Evolutionary conservation across 257 asterid genomes (phyloP).

Genomic region (Phtheirospermum japonicum): DNA sequence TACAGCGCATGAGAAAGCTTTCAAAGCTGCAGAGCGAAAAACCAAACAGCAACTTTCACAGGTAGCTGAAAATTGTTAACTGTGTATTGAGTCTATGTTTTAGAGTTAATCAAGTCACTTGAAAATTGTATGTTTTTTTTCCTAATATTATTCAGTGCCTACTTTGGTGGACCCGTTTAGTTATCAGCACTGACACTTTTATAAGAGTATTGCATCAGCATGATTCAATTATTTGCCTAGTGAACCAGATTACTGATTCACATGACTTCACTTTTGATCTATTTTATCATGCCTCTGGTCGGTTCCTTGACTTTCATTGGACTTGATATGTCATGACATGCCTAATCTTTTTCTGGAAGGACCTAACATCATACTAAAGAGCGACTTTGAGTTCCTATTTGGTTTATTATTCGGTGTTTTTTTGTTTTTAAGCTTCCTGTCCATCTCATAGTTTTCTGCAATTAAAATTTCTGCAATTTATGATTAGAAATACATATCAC

Average conservation of each 20-base stretch:
- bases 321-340: slow-evolving; percentile 6
- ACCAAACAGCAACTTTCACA: slow-evolving; percentile 86
- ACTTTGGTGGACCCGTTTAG: slow-evolving; percentile 11
- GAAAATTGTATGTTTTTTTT: slow-evolving; percentile 11
- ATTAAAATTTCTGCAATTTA: no score
- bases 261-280: slow-evolving; percentile 5
- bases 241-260: slow-evolving; percentile 14
- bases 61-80: slow-evolving; percentile 47
- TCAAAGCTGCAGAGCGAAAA: slow-evolving; percentile 96
- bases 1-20: slow-evolving; percentile 92
- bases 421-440: no score
- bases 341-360: neutral
- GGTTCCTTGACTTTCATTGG: neutral
- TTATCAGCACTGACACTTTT: neutral
- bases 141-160: no score
- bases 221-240: slow-evolving; percentile 19
- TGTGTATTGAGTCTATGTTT: slow-evolving; percentile 12
- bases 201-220: slow-evolving; percentile 5
- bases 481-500: no score
- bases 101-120: neutral
- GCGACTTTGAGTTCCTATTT: slow-evolving; percentile 4
- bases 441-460: no score
- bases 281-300: neutral
- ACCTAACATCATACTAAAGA: neutral
- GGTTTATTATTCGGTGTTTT: neutral